These are phyloP conservation scores for Yarrowia osloensis DNA, from an alignment of 805 yeast genomes.

Conservation along the genomic window DNA sequence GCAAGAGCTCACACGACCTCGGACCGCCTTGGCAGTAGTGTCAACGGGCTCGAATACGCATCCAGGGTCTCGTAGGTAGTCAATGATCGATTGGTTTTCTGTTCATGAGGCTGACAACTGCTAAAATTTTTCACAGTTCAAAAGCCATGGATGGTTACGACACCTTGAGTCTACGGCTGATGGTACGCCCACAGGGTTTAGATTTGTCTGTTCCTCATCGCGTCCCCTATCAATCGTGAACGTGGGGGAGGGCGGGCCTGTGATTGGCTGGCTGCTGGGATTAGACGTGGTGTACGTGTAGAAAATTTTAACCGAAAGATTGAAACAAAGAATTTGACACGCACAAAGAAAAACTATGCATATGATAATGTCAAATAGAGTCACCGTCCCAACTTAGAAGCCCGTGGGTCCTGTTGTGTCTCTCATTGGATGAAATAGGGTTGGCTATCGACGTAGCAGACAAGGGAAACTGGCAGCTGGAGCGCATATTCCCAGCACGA, in stretches of 20 bases:
- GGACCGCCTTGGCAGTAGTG: constrained; percentile 13
- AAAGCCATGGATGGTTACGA: not conserved
- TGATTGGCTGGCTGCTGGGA: not conserved
- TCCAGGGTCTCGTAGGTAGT: too few species aligned
- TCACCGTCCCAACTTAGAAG: not conserved
- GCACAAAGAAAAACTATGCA: constrained; percentile 8
- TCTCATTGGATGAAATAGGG: constrained; percentile 23
- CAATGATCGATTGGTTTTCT: constrained; percentile 3
- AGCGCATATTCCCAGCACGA: constrained; percentile 19
- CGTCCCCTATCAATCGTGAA: constrained; percentile 25
- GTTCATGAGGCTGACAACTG: constrained; percentile 9
- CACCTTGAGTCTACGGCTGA: constrained; percentile 5
- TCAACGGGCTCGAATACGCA: too few species aligned
- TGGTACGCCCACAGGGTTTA: not conserved
- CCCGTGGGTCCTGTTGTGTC: not conserved
- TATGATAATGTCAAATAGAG: constrained; percentile 20
- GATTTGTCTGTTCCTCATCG: constrained; percentile 9
- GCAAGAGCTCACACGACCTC: constrained; percentile 14
- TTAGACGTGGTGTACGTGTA: constrained; percentile 10
- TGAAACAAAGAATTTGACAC: not conserved
- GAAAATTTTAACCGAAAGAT: constrained; percentile 24
- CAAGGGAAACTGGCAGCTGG: constrained; percentile 13
- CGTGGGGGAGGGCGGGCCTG: constrained; percentile 2
- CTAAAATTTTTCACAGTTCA: not conserved
- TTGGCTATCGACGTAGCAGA: not conserved